These are phyloP conservation scores for Diaporthe longicolla DNA, from an alignment of 2,329 filamentous ascomycete species.

Conservation along the genomic window DNA sequence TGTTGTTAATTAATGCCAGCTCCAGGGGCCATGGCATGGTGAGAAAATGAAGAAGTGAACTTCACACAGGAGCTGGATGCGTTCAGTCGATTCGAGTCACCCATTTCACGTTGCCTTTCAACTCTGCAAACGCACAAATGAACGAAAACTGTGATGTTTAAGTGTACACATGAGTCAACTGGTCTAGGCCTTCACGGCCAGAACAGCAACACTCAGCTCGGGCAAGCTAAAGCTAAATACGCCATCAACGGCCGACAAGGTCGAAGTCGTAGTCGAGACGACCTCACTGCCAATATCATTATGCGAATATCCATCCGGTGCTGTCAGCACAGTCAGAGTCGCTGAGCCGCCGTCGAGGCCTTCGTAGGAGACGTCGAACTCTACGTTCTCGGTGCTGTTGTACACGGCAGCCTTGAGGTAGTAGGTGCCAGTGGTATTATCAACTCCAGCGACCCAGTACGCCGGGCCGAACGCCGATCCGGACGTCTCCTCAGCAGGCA, in stretches of 20 bases:
- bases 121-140: background rate
- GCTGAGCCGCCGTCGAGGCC: slow-evolving; percentile 57
- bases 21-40: too few relatives aligned
- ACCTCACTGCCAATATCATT: slow-evolving; percentile 64
- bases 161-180: background rate
- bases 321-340: slow-evolving; percentile 61
- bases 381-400: slow-evolving; percentile 64
- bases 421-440: slow-evolving; percentile 38
- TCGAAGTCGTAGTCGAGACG: slow-evolving; percentile 58
- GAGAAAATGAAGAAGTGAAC: background rate
- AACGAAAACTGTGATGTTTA: too few relatives aligned
- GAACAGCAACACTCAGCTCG: slow-evolving; percentile 68
- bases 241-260: slow-evolving; percentile 61
- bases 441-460: slow-evolving; percentile 45
- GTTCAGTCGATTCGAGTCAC: background rate
- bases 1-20: too few relatives aligned
- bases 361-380: slow-evolving; percentile 62
- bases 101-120: background rate
- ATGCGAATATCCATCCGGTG: slow-evolving; percentile 58
- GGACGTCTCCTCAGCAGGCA: slow-evolving; percentile 45
- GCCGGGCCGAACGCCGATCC: slow-evolving; percentile 38
- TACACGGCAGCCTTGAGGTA: slow-evolving; percentile 42
- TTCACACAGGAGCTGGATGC: background rate
- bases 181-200: slow-evolving; percentile 57
- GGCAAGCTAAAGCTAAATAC: slow-evolving; percentile 67